Evolutionary conservation across 2,329 filamentous ascomycete species (phyloP).

Genomic region (Calonectria multiphialidica): DNA sequence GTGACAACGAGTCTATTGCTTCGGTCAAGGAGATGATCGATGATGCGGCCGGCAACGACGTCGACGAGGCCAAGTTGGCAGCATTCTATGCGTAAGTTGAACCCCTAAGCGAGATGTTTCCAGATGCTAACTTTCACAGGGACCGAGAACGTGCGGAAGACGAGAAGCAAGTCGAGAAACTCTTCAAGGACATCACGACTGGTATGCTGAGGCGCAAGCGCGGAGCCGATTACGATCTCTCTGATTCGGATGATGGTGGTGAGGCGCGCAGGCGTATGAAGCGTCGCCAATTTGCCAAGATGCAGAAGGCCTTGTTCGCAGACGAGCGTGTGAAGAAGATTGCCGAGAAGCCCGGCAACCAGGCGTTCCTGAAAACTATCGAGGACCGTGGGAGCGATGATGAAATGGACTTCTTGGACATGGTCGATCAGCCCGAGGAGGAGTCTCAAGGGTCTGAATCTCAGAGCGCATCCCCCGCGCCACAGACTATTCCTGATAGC

Average conservation of each 20-base stretch:
- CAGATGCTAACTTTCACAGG: constrained; percentile 55
- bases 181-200: constrained; percentile 93
- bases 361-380: constrained; percentile 90
- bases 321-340: constrained; percentile 94
- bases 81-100: constrained; percentile 88
- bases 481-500: constrained; percentile 61
- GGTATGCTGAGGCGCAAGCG: constrained; percentile 88
- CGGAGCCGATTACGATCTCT: constrained; percentile 84
- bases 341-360: constrained; percentile 87
- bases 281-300: constrained; percentile 88
- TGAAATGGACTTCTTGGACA: constrained; percentile 80
- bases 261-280: constrained; percentile 84
- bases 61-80: constrained; percentile 84
- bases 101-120: not conserved
- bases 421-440: constrained; percentile 47
- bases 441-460: constrained; percentile 53
- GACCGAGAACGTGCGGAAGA: constrained; percentile 84
- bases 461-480: constrained; percentile 45
- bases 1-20: constrained; percentile 77
- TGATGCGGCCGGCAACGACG: constrained; percentile 81
- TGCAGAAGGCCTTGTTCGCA: constrained; percentile 87
- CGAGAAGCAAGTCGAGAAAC: constrained; percentile 88
- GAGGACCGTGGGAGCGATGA: constrained; percentile 85
- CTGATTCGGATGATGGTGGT: constrained; percentile 90
- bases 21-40: constrained; percentile 91